These are phyloP conservation scores for Miamiensis avidus DNA, from an alignment of 169 alveolate species.

Conservation along the genomic window DNA sequence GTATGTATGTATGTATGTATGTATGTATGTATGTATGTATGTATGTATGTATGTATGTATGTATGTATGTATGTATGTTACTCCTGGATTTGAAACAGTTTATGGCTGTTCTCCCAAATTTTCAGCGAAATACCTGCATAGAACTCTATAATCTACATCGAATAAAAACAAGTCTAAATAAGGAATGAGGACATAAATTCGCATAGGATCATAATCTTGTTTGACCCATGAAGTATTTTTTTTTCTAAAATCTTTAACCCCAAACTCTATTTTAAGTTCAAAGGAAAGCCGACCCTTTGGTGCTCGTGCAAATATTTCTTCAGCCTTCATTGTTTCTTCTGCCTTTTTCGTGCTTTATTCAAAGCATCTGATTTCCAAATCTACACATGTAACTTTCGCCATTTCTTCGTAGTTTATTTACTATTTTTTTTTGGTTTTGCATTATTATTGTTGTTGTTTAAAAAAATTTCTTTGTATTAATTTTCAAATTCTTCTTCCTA, in stretches of 20 bases:
- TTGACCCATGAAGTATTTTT: neutral
- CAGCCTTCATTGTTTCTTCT: too few relatives aligned
- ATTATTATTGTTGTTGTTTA: too few relatives aligned
- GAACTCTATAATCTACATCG: conserved; percentile 24
- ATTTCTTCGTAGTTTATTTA: too few relatives aligned
- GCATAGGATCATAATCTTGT: conserved; percentile 13
- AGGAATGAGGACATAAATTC: conserved; percentile 3
- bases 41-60: neutral
- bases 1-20: neutral
- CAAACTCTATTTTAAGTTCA: conserved; percentile 5
- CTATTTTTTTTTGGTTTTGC: too few relatives aligned
- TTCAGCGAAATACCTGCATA: conserved; percentile 23
- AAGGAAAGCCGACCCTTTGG: too few relatives aligned
- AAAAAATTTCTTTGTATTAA: too few relatives aligned
- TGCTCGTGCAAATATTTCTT: too few relatives aligned
- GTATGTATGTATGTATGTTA: neutral
- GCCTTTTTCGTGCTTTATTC: too few relatives aligned
- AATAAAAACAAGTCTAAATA: conserved; percentile 14
- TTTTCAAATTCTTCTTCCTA: too few relatives aligned
- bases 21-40: neutral
- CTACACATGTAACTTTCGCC: too few relatives aligned
- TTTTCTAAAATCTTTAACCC: conserved; percentile 17
- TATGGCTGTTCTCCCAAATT: conserved; percentile 29
- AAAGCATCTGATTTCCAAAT: too few relatives aligned
- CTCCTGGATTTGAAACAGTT: conserved; percentile 9